Evolutionary conservation across 2,329 filamentous ascomycete genomes (phyloP), one percentile per base, ranked within the genome.

Genomic region (Ophiosphaerella narmari): DNA sequence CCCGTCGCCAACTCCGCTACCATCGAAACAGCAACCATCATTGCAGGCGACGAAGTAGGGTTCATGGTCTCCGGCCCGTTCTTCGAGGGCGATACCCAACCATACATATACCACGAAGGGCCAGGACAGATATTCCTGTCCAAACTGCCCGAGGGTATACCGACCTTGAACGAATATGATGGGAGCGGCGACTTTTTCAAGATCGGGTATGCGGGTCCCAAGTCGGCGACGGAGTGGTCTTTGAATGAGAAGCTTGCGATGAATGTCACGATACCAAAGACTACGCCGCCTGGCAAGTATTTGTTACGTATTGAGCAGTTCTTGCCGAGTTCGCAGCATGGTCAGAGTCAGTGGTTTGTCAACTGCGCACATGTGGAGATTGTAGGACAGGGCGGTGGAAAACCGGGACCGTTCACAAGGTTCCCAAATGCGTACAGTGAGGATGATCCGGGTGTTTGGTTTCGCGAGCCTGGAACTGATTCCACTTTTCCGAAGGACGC

Each of bases 221-320:
- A 36, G 8, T 49, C 55, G 26, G 23, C 23, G 6, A 54, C 49
- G 7, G 36, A 39, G 2, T 63, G 55, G 53, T 34, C 12, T 2
- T n/a, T 59, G 13, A 21, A 39, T 1, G 50, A 42, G 2, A 26
- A 50, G 14, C 11, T 32, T 2, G 33, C 12, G 16, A 56, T 62
- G 50, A 57, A 55, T 32, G 55, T 55, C 35, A 55, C 50, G 13
- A 48, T 62, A 9, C 60, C 60, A 2, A 33, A 23, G n/a, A 46
- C 48, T 11, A 63, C 58, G 31, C 58, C 58, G 7, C 46, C 58
- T 8, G 60, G 60, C 2, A 60, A 55, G 33, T 60, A 62, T 52
- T 33, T 62, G 5, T 14, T 62, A 40, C 26, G 56, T 6, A 50
- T 63, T 26, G 59, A 63, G 44, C 56, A 63, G 9, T 58, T 56